Evolutionary conservation across 352 stramenopile genomes (phyloP).

Genomic region (Peronospora belbahrii): DNA sequence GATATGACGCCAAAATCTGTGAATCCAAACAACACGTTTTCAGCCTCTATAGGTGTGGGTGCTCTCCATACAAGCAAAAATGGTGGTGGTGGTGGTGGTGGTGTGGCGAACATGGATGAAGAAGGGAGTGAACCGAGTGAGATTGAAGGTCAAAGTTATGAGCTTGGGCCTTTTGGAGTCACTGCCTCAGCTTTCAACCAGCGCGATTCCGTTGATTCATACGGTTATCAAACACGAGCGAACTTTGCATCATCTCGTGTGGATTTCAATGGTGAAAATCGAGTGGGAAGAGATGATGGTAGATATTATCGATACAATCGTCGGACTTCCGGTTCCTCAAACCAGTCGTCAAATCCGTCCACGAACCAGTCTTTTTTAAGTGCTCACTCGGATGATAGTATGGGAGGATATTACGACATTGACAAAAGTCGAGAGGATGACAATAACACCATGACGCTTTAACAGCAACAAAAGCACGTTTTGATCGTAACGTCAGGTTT

Average conservation of each 20-base stretch:
- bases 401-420: slow-evolving; percentile 44
- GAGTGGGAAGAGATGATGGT: slow-evolving; percentile 22
- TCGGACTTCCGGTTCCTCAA: slow-evolving; percentile 34
- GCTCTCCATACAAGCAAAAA: slow-evolving; percentile 6
- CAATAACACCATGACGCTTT: slow-evolving; percentile 22
- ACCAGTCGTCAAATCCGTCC: no score
- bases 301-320: slow-evolving; percentile 20
- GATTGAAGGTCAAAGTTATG: slow-evolving; percentile 15
- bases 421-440: slow-evolving; percentile 16
- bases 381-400: slow-evolving; percentile 51
- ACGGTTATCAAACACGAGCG: slow-evolving; percentile 15
- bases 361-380: slow-evolving; percentile 54
- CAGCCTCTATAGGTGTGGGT: slow-evolving; percentile 17
- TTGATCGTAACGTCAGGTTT: no score
- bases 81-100: slow-evolving; percentile 28
- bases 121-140: slow-evolving; percentile 13
- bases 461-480: no score
- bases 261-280: slow-evolving; percentile 24
- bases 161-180: slow-evolving; percentile 21
- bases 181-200: slow-evolving; percentile 18
- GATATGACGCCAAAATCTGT: slow-evolving; percentile 6
- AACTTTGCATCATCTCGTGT: slow-evolving; percentile 21
- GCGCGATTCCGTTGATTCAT: slow-evolving; percentile 26
- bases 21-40: slow-evolving; percentile 25
- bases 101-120: slow-evolving; percentile 30